These are phyloP conservation scores for Magnaporthiopsis incrustans DNA, from an alignment of 2,329 filamentous ascomycete species.

Conservation along the genomic window DNA sequence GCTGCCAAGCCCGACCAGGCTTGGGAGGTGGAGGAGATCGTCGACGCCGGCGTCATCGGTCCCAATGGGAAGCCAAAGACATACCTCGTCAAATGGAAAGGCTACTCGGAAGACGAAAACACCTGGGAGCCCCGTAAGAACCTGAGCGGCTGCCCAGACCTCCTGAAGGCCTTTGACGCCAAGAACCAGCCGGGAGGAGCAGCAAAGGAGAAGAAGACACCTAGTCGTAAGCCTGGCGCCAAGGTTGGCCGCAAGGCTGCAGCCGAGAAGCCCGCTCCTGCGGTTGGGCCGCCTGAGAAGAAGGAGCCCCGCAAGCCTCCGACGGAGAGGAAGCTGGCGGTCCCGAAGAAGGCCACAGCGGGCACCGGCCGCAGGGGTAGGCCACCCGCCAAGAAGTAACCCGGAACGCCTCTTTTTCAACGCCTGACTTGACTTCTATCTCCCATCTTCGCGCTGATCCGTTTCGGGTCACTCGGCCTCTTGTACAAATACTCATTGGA, in stretches of 20 bases:
- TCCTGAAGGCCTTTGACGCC: conserved; percentile 30
- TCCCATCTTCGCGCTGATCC: neutral
- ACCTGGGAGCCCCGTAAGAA: conserved; percentile 47
- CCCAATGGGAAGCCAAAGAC: conserved; percentile 15
- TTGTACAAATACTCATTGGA: neutral
- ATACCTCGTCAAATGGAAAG: conserved; percentile 48
- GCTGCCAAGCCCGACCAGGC: conserved; percentile 18
- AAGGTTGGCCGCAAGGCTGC: conserved; percentile 2
- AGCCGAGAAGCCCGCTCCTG: neutral
- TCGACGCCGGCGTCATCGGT: conserved; percentile 20
- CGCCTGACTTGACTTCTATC: neutral
- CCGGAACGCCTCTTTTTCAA: neutral
- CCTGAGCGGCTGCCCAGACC: conserved; percentile 28
- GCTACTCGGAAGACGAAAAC: conserved; percentile 32
- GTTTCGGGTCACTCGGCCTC: neutral
- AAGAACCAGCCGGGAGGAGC: conserved; percentile 15
- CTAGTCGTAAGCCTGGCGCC: neutral
- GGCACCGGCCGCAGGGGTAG: neutral
- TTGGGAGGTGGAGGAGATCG: conserved; percentile 41
- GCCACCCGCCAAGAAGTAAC: neutral
- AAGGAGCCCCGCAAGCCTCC: neutral
- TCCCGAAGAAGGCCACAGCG: neutral
- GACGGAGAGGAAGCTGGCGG: neutral
- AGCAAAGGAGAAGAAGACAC: neutral
- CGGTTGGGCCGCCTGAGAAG: neutral